Base-by-base conservation (phyloP, 2,329 filamentous ascomycete species). In the Aureobasidium sp. region DNA sequence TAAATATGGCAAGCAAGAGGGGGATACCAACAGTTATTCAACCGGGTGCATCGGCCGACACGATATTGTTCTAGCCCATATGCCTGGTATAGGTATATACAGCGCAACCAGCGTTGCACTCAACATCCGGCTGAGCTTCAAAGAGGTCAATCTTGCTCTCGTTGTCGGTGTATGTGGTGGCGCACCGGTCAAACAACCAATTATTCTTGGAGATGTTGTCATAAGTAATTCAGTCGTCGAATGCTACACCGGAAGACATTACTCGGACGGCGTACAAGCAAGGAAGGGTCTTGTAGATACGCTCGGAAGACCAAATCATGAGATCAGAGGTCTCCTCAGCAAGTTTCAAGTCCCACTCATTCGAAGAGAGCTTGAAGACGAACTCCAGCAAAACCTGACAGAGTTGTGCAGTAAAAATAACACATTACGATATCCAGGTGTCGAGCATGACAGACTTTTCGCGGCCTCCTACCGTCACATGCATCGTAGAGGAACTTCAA, bases 171-270 rank as follows among this genome's bases (percentile, higher is more conserved):
- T 73, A 15, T 70, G 68, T 53, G 68, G 72, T 16, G 73, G 58
- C 6, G 67, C 65, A 8, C 72, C 31, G 55, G 9, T 55, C 11
- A 20, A 33, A 1, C 7, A 6, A 10, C 36, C 60, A 6, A 47
- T 64, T 11, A 40, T 73, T 10, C 70, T 79, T 8, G 77, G 77
- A 7, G 76, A 79, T 67, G 70, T 78, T 11, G 62, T 77, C 23
- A 71, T 78, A 63, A 73, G 75, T 64, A 69, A 68, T 8, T 59
- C 45, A 1, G 31, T 78, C 16, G 55, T 75, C 13, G 69, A 76
- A 47, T 75, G 70, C 51, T 74, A 78, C 65, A 71, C 73, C 55
- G 77, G 76, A 1, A 61, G 68, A 38, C 71, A 72, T 45, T 73
- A 74, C 55, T 65, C 68, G 0, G 60, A 69, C 13, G 60, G 48